phyloP scores from a whole-genome alignment of 129 eudicot genomes.

The Artemisia tridentata region DNA sequence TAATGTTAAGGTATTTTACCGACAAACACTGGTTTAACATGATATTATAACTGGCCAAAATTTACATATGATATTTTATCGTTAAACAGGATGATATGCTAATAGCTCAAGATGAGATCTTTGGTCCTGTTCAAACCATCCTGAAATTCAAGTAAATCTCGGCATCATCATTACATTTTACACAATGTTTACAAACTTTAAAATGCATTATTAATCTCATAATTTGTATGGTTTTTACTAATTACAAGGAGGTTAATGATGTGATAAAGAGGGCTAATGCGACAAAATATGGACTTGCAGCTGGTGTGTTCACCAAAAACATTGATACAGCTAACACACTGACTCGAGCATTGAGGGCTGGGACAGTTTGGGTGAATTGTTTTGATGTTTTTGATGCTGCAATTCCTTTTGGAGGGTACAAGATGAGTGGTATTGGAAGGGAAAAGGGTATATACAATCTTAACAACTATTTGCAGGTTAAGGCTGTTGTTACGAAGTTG shows the following conservation, averaged over 20 bases:
- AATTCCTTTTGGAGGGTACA: slow-evolving; percentile 87
- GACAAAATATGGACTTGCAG: slow-evolving; percentile 75
- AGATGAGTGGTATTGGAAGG: slow-evolving; percentile 86
- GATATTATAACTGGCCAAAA: too few species aligned
- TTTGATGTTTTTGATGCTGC: slow-evolving; percentile 76
- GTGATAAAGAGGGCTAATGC: slow-evolving; percentile 71
- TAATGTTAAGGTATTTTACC: slow-evolving; percentile 78
- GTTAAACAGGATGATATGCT: slow-evolving; percentile 69
- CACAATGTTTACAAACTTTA: too few species aligned
- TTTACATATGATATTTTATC: too few species aligned
- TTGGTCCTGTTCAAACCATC: slow-evolving; percentile 84
- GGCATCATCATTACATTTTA: too few species aligned
- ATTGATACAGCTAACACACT: slow-evolving; percentile 65
- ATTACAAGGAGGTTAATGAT: slow-evolving; percentile 51
- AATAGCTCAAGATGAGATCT: slow-evolving; percentile 78
- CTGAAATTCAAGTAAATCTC: slow-evolving; percentile 80
- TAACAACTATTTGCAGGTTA: slow-evolving; percentile 68
- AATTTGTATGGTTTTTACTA: too few species aligned
- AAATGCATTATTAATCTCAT: not conserved
- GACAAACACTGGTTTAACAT: too few species aligned
- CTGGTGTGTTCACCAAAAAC: slow-evolving; percentile 79
- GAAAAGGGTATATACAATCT: slow-evolving; percentile 84
- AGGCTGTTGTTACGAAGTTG: slow-evolving; percentile 68
- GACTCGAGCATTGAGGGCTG: slow-evolving; percentile 63
- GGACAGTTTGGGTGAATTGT: slow-evolving; percentile 83